Evolutionary conservation across 805 yeast species (phyloP).

Genomic region (Saturnispora zaruensis): DNA sequence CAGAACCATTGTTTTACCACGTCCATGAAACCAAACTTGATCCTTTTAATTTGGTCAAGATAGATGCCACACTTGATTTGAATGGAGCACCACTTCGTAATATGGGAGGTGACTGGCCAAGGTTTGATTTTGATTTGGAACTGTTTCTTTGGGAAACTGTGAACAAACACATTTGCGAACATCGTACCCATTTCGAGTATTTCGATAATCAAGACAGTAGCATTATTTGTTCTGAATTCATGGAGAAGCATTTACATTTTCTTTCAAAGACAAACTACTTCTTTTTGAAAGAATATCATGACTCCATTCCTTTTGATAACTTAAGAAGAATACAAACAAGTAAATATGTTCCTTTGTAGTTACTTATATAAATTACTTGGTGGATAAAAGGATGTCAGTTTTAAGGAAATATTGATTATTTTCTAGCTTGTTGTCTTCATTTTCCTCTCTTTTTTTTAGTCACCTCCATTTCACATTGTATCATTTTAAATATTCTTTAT

Average conservation of each 20-base stretch:
- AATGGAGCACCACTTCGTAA: slow-evolving; percentile 14
- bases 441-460: neutral
- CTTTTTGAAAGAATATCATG: slow-evolving; percentile 7
- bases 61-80: slow-evolving; percentile 11
- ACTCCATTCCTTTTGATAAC: slow-evolving; percentile 9
- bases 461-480: neutral
- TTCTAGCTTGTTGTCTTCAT: neutral
- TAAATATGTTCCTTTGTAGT: neutral
- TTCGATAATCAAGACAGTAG: slow-evolving; percentile 10
- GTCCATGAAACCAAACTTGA: slow-evolving; percentile 42
- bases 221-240: slow-evolving; percentile 10
- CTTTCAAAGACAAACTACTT: slow-evolving; percentile 6
- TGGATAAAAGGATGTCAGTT: neutral
- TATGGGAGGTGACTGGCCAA: slow-evolving; percentile 18
- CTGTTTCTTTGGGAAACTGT: slow-evolving; percentile 18
- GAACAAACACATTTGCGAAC: slow-evolving; percentile 15
- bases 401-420: neutral
- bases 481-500: neutral
- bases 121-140: slow-evolving; percentile 18
- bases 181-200: slow-evolving; percentile 7
- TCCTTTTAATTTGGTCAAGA: slow-evolving; percentile 30
- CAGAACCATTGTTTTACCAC: slow-evolving; percentile 26
- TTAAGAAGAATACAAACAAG: slow-evolving; percentile 5
- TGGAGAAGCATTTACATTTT: slow-evolving; percentile 12
- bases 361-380: neutral